Percentiles rank a stretch among this genome's conserved stretches.
Conservation (phyloP, 75 land plant species). For the Sequoia sempervirens region DNA sequence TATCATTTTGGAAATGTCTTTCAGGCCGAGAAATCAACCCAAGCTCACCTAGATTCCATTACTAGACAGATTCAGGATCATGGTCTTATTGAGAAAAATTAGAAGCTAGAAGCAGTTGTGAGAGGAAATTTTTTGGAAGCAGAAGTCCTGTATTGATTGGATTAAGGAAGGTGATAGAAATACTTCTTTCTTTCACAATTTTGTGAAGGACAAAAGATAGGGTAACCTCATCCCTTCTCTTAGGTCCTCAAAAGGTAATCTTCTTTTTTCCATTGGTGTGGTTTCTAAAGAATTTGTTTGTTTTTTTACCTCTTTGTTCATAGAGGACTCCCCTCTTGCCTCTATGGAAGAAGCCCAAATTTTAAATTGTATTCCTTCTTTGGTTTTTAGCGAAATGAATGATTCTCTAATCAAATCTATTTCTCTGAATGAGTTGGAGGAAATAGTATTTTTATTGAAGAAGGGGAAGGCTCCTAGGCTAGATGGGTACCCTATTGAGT, state of each 20-base stretch:
- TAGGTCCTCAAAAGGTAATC: not conserved
- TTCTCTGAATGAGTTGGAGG: not conserved
- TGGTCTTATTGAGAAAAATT: not conserved
- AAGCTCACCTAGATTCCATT: no score
- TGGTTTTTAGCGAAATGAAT: not conserved
- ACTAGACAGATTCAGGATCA: no score
- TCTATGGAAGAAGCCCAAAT: no score
- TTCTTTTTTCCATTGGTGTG: not conserved
- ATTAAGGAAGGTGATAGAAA: no score
- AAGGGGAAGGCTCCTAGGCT: not conserved
- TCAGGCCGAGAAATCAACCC: no score
- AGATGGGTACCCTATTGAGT: not conserved
- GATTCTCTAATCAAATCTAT: no score
- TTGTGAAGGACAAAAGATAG: not conserved
- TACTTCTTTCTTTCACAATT: not conserved
- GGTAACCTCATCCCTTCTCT: not conserved
- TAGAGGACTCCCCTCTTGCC: not conserved
- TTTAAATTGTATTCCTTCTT: not conserved
- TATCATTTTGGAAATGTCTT: not conserved
- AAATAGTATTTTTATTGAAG: no score
- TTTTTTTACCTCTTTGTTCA: not conserved
- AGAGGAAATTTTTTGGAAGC: not conserved
- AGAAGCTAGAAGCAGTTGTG: not conserved
- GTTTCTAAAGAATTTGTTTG: not conserved
- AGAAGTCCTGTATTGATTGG: not conserved